Evolutionary conservation across 257 asterid genomes (phyloP).

Genomic region (Primulina tabacum): DNA sequence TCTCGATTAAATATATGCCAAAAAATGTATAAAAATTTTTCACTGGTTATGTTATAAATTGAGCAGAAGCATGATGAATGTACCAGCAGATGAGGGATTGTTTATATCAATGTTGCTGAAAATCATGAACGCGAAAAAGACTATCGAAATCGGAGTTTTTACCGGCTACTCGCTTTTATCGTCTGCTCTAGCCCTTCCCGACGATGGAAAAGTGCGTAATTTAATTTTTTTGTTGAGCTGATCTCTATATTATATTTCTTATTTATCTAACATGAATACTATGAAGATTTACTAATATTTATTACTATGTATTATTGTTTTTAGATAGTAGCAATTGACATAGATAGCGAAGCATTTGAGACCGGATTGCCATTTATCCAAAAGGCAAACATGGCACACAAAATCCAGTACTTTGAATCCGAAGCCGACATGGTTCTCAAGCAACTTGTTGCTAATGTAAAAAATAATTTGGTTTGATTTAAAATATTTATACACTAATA

Average conservation of each 20-base stretch:
- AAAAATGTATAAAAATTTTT: background rate
- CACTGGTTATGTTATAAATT: background rate
- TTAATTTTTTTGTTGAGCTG: no score
- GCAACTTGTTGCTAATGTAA: conserved; percentile 26
- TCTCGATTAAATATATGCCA: no score
- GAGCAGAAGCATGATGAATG: conserved; percentile 56
- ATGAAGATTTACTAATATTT: no score
- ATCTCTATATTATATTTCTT: background rate
- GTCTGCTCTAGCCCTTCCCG: conserved; percentile 57
- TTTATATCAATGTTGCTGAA: conserved; percentile 51
- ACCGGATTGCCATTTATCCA: conserved; percentile 51
- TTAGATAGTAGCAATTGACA: conserved; percentile 54
- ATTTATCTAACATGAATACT: background rate
- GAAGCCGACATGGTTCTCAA: conserved; percentile 32
- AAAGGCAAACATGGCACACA: conserved; percentile 47
- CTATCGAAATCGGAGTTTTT: conserved; percentile 54
- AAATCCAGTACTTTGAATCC: conserved; percentile 42
- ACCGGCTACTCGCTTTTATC: conserved; percentile 63
- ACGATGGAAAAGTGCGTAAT: conserved; percentile 39
- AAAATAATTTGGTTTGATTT: background rate
- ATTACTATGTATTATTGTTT: background rate
- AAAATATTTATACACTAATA: no score
- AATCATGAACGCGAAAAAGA: conserved; percentile 53
- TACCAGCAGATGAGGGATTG: conserved; percentile 59
- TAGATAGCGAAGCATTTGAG: conserved; percentile 48